phyloP scores from a whole-genome alignment of 2,329 filamentous ascomycete genomes.

The Furcasterigmium sp. region DNA sequence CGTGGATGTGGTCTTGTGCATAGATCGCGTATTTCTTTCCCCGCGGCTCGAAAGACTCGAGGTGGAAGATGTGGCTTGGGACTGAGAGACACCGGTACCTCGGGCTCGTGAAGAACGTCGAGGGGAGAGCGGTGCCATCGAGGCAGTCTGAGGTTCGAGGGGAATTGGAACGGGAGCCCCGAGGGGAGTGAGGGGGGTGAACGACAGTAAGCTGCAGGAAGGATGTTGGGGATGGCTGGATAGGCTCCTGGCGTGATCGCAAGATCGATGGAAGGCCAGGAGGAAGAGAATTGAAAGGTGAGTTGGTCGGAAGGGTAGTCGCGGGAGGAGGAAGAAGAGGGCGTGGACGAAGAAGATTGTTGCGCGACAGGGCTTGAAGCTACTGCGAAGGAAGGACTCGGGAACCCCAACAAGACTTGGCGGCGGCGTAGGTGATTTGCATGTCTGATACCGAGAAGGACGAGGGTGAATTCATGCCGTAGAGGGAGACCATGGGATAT shows the following conservation, averaged over 20 bases:
- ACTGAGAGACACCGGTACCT: slow-evolving; percentile 67
- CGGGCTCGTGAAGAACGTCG: slow-evolving; percentile 91
- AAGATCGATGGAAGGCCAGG: not conserved
- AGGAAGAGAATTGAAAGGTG: not conserved
- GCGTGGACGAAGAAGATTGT: slow-evolving; percentile 9
- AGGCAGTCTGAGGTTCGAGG: slow-evolving; percentile 14
- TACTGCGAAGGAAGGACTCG: slow-evolving; percentile 12
- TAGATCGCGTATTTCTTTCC: slow-evolving; percentile 68
- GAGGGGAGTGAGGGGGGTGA: slow-evolving; percentile 21
- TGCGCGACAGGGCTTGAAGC: slow-evolving; percentile 10
- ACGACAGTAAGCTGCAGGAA: slow-evolving; percentile 9
- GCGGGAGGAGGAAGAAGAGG: slow-evolving; percentile 4
- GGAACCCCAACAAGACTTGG: slow-evolving; percentile 9
- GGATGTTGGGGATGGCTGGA: slow-evolving; percentile 19
- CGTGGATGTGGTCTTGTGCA: slow-evolving; percentile 68
- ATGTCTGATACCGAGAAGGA: slow-evolving; percentile 10
- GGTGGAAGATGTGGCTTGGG: slow-evolving; percentile 72
- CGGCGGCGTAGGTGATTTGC: slow-evolving; percentile 11
- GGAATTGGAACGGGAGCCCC: slow-evolving; percentile 15
- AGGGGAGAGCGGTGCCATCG: slow-evolving; percentile 62
- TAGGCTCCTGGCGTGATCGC: not conserved
- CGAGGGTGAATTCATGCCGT: slow-evolving; percentile 10
- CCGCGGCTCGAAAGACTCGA: slow-evolving; percentile 71
- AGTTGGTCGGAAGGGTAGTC: slow-evolving; percentile 5
- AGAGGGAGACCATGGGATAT: slow-evolving; percentile 2